Conservation (phyloP, 345 rosid genomes). For the Sonneratia caseolaris region DNA sequence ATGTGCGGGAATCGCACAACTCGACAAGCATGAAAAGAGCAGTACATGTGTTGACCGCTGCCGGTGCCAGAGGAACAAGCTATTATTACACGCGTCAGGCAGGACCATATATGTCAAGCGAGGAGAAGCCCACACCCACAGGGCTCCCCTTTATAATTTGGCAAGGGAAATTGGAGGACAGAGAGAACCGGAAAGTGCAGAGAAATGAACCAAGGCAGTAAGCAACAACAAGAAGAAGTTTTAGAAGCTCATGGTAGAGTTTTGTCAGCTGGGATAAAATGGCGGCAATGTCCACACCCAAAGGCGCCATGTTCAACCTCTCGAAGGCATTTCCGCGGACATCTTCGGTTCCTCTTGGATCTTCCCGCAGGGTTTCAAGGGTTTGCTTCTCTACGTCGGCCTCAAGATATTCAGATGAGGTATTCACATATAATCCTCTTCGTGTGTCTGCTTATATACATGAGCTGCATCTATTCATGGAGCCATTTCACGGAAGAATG, state of each 20-base stretch:
- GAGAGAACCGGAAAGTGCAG: background rate
- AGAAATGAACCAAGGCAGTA: background rate
- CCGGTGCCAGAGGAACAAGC: background rate
- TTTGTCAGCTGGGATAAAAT: conserved; percentile 3
- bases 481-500: too few species aligned
- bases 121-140: background rate
- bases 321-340: conserved; percentile 15
- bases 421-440: background rate
- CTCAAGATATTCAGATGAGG: conserved; percentile 19
- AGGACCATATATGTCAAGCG: background rate
- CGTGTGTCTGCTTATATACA: background rate
- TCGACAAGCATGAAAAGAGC: too few species aligned
- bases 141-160: background rate
- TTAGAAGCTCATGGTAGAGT: background rate
- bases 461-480: too few species aligned
- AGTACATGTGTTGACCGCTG: background rate
- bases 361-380: conserved; percentile 18
- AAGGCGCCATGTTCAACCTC: conserved; percentile 14
- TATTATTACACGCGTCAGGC: background rate
- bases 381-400: conserved; percentile 27
- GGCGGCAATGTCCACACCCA: conserved; percentile 23
- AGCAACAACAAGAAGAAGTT: background rate
- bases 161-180: background rate
- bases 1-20: too few species aligned
- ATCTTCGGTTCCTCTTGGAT: background rate